A percentile compares a stretch with the other conserved stretches of the same genome.
Evolutionary conservation across 768 basidiomycete genomes (phyloP).

Genomic region (Fomitopsis serialis): DNA sequence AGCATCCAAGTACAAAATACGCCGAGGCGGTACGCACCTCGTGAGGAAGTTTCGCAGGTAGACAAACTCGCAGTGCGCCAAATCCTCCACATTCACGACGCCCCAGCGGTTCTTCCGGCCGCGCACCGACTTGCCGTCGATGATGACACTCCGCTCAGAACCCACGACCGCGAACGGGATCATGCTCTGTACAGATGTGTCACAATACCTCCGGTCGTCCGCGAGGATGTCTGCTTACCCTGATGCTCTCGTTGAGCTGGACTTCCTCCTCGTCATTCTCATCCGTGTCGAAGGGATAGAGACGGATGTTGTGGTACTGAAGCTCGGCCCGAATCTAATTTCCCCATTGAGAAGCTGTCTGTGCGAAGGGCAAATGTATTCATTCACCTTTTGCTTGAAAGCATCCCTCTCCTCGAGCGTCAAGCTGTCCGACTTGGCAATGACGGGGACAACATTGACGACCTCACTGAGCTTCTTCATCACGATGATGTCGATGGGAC

Average conservation of each 20-base stretch:
- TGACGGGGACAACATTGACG: conserved; percentile 99
- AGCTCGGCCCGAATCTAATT: conserved; percentile 88
- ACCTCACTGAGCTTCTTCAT: conserved; percentile 99
- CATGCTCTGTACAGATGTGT: conserved; percentile 54
- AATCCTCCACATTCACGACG: conserved; percentile 96
- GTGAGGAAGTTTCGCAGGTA: conserved; percentile 97
- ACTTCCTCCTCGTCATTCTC: conserved; percentile 93
- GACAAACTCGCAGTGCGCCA: conserved; percentile 96
- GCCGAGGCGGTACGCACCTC: conserved; percentile 39
- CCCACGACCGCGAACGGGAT: conserved; percentile 97
- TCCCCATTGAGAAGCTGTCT: background rate
- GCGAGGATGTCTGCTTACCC: conserved; percentile 49
- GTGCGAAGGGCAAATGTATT: background rate
- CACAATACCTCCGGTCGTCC: background rate
- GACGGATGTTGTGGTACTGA: conserved; percentile 83
- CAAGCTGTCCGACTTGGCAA: conserved; percentile 94
- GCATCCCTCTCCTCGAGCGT: conserved; percentile 87
- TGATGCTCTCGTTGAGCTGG: conserved; percentile 82
- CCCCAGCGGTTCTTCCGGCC: conserved; percentile 99
- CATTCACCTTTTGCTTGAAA: conserved; percentile 85
- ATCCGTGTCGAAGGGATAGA: conserved; percentile 97
- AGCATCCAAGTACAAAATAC: background rate
- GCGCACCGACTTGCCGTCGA: conserved; percentile 92
- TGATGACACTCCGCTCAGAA: conserved; percentile 92
- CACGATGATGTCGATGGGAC: conserved; percentile 95